Evolutionary conservation across 305 asterid species (phyloP).

Genomic region (Euphrasia arctica): DNA sequence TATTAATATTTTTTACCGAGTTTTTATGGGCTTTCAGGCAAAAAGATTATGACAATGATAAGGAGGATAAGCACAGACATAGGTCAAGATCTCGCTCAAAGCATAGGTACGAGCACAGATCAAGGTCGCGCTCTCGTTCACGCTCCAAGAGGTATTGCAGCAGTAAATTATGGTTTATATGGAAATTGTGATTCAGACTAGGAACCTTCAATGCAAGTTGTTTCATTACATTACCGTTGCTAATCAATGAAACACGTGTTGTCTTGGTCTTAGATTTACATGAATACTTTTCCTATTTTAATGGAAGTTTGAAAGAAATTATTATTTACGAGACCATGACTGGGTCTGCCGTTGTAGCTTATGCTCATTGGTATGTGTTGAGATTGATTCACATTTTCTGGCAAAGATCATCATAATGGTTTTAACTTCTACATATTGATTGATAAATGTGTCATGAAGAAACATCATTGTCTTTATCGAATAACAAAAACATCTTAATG

Average conservation of each 20-base stretch:
- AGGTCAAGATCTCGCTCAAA: slow-evolving; percentile 58
- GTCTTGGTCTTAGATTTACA: neutral
- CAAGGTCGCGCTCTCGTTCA: slow-evolving; percentile 61
- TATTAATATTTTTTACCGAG: slow-evolving; percentile 13
- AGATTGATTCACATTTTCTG: neutral
- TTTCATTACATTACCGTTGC: neutral
- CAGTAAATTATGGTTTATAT: slow-evolving; percentile 1
- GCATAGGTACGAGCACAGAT: slow-evolving; percentile 54
- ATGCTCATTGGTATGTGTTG: neutral
- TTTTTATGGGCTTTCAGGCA: slow-evolving; percentile 40
- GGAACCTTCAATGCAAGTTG: neutral
- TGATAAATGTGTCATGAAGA: slow-evolving; percentile 2
- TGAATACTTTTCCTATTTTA: neutral
- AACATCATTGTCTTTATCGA: neutral
- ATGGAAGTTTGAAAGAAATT: neutral
- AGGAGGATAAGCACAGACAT: slow-evolving; percentile 57
- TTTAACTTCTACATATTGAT: neutral
- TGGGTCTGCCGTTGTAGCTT: neutral
- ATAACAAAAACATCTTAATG: neutral
- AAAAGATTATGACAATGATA: slow-evolving; percentile 53
- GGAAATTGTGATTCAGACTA: slow-evolving; percentile 4
- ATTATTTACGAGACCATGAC: neutral
- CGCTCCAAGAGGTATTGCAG: slow-evolving; percentile 50
- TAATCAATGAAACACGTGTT: neutral
- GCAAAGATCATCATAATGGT: neutral